Evolutionary conservation across 2,329 filamentous ascomycete genomes (phyloP).

Genomic region (Metarhizium robertsii): DNA sequence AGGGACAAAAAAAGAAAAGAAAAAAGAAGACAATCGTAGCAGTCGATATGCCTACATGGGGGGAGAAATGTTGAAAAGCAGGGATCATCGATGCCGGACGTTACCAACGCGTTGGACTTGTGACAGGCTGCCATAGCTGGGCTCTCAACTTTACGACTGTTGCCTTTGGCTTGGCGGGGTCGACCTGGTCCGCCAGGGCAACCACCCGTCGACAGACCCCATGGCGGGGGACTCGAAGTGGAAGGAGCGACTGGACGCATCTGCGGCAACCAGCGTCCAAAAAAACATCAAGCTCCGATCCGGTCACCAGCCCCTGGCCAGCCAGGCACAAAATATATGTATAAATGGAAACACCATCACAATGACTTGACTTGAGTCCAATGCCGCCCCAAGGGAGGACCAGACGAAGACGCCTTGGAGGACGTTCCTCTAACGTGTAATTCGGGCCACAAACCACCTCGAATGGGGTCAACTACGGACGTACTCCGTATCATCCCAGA

Average conservation of each 20-base stretch:
- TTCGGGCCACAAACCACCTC: too few species aligned
- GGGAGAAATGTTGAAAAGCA: neutral
- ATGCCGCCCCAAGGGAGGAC: too few species aligned
- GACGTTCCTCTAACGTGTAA: too few species aligned
- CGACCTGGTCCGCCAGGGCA: neutral
- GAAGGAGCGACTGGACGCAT: neutral
- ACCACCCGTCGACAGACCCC: neutral
- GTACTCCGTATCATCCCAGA: too few species aligned
- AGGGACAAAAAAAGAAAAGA: neutral
- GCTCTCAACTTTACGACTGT: neutral
- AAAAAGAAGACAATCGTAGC: neutral
- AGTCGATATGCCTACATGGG: constrained; percentile 1
- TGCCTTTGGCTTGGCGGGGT: neutral
- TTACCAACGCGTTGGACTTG: neutral
- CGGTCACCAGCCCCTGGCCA: too few species aligned
- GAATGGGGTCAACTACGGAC: too few species aligned
- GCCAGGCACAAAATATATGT: too few species aligned
- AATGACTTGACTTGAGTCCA: too few species aligned
- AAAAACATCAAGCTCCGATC: too few species aligned
- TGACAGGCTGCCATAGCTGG: neutral
- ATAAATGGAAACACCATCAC: too few species aligned
- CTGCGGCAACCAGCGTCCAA: too few species aligned
- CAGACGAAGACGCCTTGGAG: too few species aligned
- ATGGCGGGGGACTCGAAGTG: neutral
- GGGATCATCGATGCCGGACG: constrained; percentile 7